These are phyloP conservation scores for Colletotrichum camelliae DNA, from an alignment of 2,329 filamentous ascomycete genomes.

Conservation along the genomic window DNA sequence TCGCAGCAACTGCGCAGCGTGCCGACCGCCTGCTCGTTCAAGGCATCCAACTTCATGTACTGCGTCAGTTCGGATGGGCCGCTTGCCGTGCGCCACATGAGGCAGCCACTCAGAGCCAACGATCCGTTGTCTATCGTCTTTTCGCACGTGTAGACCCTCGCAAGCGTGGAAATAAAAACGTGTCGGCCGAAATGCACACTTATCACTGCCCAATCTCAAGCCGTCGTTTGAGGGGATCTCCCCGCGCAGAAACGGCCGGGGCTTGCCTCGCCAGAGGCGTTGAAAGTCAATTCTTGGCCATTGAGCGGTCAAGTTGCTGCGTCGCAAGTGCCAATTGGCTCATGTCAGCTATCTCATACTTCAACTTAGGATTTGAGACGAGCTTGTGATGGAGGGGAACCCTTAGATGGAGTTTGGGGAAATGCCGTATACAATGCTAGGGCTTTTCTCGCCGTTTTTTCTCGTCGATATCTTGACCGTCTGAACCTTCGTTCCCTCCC, in stretches of 20 bases:
- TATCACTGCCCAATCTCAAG: slow-evolving; percentile 21
- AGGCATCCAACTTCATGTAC: slow-evolving; percentile 1
- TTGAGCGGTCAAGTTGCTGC: not conserved
- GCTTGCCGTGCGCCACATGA: not conserved
- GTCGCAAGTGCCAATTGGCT: slow-evolving; percentile 16
- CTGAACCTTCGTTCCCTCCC: slow-evolving; percentile 6
- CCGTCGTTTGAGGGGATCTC: slow-evolving; percentile 15
- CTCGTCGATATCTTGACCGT: not conserved
- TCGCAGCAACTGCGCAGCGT: slow-evolving; percentile 8
- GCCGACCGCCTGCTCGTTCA: slow-evolving; percentile 10
- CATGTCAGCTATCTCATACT: slow-evolving; percentile 12
- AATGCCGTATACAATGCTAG: slow-evolving; percentile 9
- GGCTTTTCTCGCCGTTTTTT: not conserved
- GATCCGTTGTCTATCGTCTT: not conserved
- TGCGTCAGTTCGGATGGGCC: slow-evolving; percentile 17
- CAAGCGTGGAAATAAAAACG: slow-evolving; percentile 8
- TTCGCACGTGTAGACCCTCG: slow-evolving; percentile 7
- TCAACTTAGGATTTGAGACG: not conserved
- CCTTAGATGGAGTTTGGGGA: not conserved
- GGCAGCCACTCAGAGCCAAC: slow-evolving; percentile 11
- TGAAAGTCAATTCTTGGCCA: not conserved
- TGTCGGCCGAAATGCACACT: slow-evolving; percentile 15
- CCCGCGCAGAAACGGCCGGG: slow-evolving; percentile 5
- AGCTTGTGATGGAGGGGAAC: slow-evolving; percentile 1
- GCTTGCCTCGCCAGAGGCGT: not conserved